Conservation (phyloP, 2,329 filamentous ascomycete genomes). For the Sarocladiaceae sp. region DNA sequence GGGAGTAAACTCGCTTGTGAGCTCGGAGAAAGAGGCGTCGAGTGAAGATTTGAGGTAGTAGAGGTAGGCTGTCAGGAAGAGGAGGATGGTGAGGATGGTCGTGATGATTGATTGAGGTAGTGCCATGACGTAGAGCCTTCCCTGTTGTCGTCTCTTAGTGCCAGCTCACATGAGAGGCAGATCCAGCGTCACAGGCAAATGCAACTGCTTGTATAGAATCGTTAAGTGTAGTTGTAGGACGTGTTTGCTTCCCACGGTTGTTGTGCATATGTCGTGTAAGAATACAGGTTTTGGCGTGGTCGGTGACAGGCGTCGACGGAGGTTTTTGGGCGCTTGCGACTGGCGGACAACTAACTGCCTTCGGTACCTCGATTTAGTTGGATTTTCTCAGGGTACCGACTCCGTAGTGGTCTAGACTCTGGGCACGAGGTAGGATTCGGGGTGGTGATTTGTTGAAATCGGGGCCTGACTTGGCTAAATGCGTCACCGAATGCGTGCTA, state of each 20-base stretch:
- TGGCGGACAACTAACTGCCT: too few relatives aligned
- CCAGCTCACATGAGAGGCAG: not conserved
- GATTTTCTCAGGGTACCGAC: too few relatives aligned
- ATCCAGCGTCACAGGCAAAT: too few relatives aligned
- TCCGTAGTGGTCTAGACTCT: not conserved
- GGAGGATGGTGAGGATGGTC: slow-evolving; percentile 27
- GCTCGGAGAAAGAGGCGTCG: not conserved
- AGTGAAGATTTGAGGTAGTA: slow-evolving; percentile 19
- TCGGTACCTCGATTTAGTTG: too few relatives aligned
- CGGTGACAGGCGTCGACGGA: too few relatives aligned
- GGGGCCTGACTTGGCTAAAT: not conserved
- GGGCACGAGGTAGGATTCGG: not conserved
- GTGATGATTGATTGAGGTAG: not conserved
- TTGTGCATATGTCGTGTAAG: too few relatives aligned
- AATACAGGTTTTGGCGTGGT: too few relatives aligned
- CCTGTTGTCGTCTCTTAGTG: not conserved
- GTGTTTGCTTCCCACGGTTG: too few relatives aligned
- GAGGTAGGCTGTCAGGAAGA: slow-evolving; percentile 28
- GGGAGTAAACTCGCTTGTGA: not conserved
- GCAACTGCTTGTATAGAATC: too few relatives aligned
- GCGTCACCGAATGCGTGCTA: slow-evolving; percentile 1
- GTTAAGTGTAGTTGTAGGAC: too few relatives aligned
- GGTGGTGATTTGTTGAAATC: slow-evolving; percentile 2
- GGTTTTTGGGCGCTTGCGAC: too few relatives aligned
- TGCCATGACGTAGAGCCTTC: not conserved